A percentile compares a stretch with the other conserved stretches of the same genome.
Evolutionary conservation across 164 flowering plant genomes (phyloP).

Genomic region (Paratinospora sagittata): DNA sequence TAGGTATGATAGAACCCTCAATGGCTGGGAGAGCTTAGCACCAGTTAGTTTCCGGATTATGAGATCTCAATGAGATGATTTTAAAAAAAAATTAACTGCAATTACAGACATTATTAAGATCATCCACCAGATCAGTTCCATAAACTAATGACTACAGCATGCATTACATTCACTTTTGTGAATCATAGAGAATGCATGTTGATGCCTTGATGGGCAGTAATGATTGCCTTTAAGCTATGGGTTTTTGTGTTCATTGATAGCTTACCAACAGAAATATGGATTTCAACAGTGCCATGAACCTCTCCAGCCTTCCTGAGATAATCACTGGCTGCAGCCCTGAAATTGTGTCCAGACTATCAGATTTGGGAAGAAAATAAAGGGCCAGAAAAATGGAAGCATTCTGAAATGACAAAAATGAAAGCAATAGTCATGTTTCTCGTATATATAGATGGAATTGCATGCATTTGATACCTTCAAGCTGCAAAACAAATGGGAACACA

Average conservation of each 20-base stretch:
- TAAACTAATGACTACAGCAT: background rate
- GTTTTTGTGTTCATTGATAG: background rate
- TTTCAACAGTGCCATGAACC: constrained; percentile 71
- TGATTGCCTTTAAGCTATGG: background rate
- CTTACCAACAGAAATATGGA: constrained; percentile 73
- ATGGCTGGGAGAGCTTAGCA: background rate
- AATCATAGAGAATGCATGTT: background rate
- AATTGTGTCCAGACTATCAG: constrained; percentile 4
- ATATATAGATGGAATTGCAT: no score
- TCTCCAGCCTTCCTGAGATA: constrained; percentile 78
- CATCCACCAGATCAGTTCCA: no score
- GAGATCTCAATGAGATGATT: background rate
- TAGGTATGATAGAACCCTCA: no score
- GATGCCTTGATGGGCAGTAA: background rate
- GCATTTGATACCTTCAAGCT: no score
- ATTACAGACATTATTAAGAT: no score
- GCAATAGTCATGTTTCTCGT: no score
- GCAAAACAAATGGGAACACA: no score
- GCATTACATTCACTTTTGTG: background rate
- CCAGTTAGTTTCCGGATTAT: background rate
- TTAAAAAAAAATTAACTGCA: no score
- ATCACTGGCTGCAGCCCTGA: constrained; percentile 74
- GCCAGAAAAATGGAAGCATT: background rate
- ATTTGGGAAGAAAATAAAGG: background rate
- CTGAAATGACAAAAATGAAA: background rate